Percentiles rank a stretch among this genome's conserved stretches.
Conservation (phyloP, 2,329 filamentous ascomycete genomes). For the Bipolaris victoriae region DNA sequence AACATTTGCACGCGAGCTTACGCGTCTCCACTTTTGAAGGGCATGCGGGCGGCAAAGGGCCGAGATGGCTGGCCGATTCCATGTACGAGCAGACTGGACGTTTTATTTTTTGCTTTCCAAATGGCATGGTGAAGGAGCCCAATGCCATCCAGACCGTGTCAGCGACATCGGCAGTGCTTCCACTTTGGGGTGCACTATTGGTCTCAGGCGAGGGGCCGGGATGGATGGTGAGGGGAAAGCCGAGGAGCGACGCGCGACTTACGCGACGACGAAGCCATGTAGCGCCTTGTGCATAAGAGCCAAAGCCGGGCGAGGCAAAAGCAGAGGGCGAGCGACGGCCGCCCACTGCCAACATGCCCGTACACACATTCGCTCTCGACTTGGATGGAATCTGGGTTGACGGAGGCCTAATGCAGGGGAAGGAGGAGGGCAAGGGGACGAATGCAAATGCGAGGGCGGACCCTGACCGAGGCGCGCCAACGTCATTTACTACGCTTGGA, state of each 20-base stretch:
- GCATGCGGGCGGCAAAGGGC: background rate
- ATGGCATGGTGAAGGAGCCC: too few relatives aligned
- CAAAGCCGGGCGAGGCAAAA: background rate
- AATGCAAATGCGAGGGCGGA: constrained; percentile 9
- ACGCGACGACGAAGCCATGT: constrained; percentile 8
- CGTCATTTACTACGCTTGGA: constrained; percentile 22
- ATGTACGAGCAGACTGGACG: background rate
- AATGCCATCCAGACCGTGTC: too few relatives aligned
- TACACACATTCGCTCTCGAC: background rate
- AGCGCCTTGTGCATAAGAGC: too few relatives aligned
- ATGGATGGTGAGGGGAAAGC: constrained; percentile 17
- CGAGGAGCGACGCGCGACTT: constrained; percentile 14
- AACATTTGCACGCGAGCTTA: background rate
- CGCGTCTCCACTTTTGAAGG: background rate
- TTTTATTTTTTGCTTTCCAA: background rate
- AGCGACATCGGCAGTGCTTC: constrained; percentile 2
- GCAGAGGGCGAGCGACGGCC: too few relatives aligned
- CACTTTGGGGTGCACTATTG: constrained; percentile 4
- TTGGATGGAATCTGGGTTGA: background rate
- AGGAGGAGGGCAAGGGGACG: constrained; percentile 7
- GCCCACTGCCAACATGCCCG: background rate
- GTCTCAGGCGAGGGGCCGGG: constrained; percentile 13
- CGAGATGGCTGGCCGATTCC: background rate
- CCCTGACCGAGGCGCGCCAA: constrained; percentile 18
- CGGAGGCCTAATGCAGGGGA: constrained; percentile 13